These are phyloP conservation scores for Phialophora tarda DNA, from an alignment of 2,329 filamentous ascomycete species.

Conservation along the genomic window DNA sequence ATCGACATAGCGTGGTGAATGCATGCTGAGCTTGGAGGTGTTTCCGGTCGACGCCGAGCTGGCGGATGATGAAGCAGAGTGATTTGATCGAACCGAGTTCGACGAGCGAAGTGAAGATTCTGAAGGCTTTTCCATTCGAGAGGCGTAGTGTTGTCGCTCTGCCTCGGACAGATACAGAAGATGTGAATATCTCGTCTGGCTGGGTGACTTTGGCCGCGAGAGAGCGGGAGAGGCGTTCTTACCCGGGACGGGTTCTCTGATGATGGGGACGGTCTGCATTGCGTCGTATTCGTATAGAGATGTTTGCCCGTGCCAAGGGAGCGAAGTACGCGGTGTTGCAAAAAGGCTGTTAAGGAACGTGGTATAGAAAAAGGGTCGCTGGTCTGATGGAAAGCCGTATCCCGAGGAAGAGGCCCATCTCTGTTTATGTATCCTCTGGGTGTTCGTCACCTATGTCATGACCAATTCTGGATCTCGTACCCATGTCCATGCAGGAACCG, in stretches of 20 bases:
- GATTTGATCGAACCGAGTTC: slow-evolving; percentile 86
- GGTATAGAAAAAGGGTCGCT: not conserved
- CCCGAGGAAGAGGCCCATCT: not conserved
- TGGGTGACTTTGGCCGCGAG: slow-evolving; percentile 23
- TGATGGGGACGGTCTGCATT: slow-evolving; percentile 18
- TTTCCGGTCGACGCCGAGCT: slow-evolving; percentile 76
- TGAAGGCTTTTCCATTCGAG: slow-evolving; percentile 52
- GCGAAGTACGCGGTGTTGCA: not conserved
- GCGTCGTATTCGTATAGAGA: slow-evolving; percentile 8
- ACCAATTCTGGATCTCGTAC: not conserved
- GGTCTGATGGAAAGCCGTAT: not conserved
- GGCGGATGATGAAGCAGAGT: slow-evolving; percentile 61
- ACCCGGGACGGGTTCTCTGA: slow-evolving; percentile 16
- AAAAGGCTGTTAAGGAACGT: not conserved
- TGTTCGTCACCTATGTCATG: slow-evolving; percentile 6
- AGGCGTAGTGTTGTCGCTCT: slow-evolving; percentile 28
- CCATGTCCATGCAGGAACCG: slow-evolving; percentile 18
- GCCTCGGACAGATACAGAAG: slow-evolving; percentile 33
- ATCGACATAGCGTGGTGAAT: slow-evolving; percentile 32
- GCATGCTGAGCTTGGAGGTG: slow-evolving; percentile 24
- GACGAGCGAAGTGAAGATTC: slow-evolving; percentile 62
- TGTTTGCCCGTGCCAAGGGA: not conserved
- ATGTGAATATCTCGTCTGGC: slow-evolving; percentile 30
- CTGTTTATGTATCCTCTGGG: slow-evolving; percentile 17
- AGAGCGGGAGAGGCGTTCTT: slow-evolving; percentile 11